A percentile compares a stretch with the other conserved stretches of the same genome.
phyloP scores from a whole-genome alignment of 2,329 filamentous ascomycete genomes.

The Pestalotiopsis sp. region DNA sequence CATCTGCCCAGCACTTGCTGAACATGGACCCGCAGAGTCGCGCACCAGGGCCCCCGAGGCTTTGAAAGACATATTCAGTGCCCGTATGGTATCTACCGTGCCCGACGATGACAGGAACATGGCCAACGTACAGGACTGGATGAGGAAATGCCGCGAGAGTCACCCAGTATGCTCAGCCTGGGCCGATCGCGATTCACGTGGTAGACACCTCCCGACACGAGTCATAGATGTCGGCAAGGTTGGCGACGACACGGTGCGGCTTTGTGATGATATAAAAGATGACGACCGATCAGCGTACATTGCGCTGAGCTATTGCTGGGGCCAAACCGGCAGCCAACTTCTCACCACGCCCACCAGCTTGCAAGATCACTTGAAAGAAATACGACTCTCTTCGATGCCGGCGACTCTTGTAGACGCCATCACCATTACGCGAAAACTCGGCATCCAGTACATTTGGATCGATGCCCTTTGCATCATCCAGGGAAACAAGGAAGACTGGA shows the following conservation, averaged over 20 bases:
- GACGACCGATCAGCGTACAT: background rate
- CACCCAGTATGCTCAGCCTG: background rate
- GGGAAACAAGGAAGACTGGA: slow-evolving; percentile 10
- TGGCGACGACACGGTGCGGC: background rate
- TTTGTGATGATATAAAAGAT: background rate
- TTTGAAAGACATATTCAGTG: background rate
- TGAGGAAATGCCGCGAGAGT: background rate
- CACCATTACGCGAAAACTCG: background rate
- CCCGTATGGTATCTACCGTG: background rate
- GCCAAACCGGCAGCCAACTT: background rate
- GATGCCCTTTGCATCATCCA: slow-evolving; percentile 7
- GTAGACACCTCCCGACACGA: background rate
- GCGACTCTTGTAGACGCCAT: background rate
- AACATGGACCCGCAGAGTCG: background rate
- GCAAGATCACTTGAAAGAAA: too few species aligned
- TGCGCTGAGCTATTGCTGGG: slow-evolving; percentile 6
- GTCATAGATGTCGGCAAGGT: background rate
- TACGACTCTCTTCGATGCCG: background rate
- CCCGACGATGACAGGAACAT: background rate
- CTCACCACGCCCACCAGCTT: background rate
- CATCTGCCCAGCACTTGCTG: background rate
- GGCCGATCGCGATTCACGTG: background rate
- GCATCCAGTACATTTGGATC: slow-evolving; percentile 3
- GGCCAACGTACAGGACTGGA: background rate
- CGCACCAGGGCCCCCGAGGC: background rate